Base-by-base conservation (phyloP, 306 rosid genomes). In the Prinsepia uniflora region DNA sequence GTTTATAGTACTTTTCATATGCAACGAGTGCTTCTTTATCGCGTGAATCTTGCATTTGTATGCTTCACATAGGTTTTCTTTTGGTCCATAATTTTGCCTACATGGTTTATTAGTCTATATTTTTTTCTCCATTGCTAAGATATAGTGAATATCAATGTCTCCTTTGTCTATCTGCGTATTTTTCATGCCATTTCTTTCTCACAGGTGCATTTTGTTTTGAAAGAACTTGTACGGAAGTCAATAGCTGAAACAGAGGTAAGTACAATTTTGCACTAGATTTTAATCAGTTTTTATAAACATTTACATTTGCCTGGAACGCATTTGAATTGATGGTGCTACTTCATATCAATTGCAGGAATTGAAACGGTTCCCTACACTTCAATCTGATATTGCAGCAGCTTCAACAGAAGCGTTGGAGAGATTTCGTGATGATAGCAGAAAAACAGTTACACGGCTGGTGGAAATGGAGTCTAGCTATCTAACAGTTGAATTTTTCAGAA, bases 391-490 rank as follows among this genome's bases (percentile, higher is more conserved):
- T 72, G 90, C 99, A 72, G 84, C 92, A 8, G 92, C 99, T 57
- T 85, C 96, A 60, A 91, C 80, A 22, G 99, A 94, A 50, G 82
- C 99, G 6, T 67, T 94, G 81, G 99, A 94, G 80, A 89, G 77
- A 80, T 94, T 94, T 75, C 92, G 97, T 34, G 99, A 94, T 0
- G 97, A 91, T 80, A 83, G 99, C 86, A 81, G 83, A 84, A 94
- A 82, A 85, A 91, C 99, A 63, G 89, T 89, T 79, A 6, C 64
- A 63, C 91, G 99, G 74, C 82, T 94, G 82, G 99, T 94, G 70
- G 99, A 94, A 72, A 94, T 94, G 99, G 99, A 94, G 79, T 87
- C 99, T 68, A 86, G 91, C 87, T 94, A 94, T 76, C 86, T 94
- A 6, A 94, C 99, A 5, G 99, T 86, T 19, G 99, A 91, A 11